These are phyloP conservation scores for Plenodomus tracheiphilus DNA, from an alignment of 2,329 filamentous ascomycete genomes.

Conservation along the genomic window DNA sequence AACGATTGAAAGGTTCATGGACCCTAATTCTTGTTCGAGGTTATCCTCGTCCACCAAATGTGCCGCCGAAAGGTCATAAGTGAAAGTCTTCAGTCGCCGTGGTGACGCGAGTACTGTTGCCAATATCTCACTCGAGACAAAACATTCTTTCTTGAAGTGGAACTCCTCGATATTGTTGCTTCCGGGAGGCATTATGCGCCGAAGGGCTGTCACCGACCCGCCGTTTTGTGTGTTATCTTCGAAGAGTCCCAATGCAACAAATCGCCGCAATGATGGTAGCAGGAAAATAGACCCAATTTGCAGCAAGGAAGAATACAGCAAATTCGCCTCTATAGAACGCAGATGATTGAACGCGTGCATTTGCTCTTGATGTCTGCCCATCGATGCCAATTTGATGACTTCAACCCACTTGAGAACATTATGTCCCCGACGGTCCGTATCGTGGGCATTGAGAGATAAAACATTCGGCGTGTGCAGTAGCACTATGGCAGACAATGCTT, in stretches of 20 bases:
- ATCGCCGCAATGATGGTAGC: conserved; percentile 21
- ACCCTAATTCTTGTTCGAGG: conserved; percentile 1
- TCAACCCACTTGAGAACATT: conserved; percentile 23
- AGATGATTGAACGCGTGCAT: conserved; percentile 26
- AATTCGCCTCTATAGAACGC: conserved; percentile 17
- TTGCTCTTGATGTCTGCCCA: conserved; percentile 9
- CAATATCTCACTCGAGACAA: conserved; percentile 12
- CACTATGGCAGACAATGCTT: conserved; percentile 26
- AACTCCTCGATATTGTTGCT: conserved; percentile 23
- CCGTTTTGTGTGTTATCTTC: conserved; percentile 4
- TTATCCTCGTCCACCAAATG: conserved; percentile 1
- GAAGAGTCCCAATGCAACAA: conserved; percentile 15
- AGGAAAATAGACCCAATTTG: conserved; percentile 27
- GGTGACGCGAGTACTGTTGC: conserved; percentile 19
- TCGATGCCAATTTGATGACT: conserved; percentile 19
- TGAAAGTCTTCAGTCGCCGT: conserved; percentile 16
- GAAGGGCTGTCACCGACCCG: conserved; percentile 8
- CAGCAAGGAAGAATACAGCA: conserved; percentile 7
- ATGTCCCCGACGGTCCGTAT: neutral
- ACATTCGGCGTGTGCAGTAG: conserved; percentile 32
- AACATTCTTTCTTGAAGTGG: conserved; percentile 11
- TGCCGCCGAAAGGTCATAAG: conserved; percentile 5
- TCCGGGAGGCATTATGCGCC: conserved; percentile 15
- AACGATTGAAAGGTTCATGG: conserved; percentile 5
- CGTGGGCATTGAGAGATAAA: conserved; percentile 1